Conservation (phyloP, 2,329 filamentous ascomycete genomes). For the Neoscytalidium dimidiatum region DNA sequence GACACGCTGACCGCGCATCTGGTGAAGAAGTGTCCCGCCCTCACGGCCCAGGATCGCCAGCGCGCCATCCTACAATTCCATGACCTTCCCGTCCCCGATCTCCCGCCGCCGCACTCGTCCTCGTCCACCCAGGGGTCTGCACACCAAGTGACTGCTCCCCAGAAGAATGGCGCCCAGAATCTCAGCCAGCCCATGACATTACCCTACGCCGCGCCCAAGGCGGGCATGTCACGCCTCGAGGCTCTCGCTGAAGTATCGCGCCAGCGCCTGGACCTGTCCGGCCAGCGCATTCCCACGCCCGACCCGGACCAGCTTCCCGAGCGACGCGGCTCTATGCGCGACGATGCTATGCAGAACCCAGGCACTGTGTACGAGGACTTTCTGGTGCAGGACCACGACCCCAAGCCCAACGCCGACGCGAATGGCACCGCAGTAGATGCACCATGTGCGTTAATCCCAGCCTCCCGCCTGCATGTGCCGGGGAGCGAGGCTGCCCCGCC, state of each 20-base stretch:
- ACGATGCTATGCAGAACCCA: conserved; percentile 20
- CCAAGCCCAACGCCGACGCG: conserved; percentile 10
- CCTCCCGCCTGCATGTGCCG: neutral
- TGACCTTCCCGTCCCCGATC: conserved; percentile 65
- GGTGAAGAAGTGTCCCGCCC: conserved; percentile 81
- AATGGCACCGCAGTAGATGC: conserved; percentile 18
- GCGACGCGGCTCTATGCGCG: conserved; percentile 24
- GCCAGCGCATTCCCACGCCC: conserved; percentile 41
- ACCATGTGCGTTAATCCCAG: conserved; percentile 17
- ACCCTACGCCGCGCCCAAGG: conserved; percentile 48
- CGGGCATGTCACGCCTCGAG: conserved; percentile 78
- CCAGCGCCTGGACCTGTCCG: conserved; percentile 63
- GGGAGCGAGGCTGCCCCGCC: conserved; percentile 4
- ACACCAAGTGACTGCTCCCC: conserved; percentile 10
- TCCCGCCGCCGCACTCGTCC: conserved; percentile 39
- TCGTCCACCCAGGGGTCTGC: conserved; percentile 23
- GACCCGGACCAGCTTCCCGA: conserved; percentile 28
- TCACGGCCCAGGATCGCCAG: conserved; percentile 73
- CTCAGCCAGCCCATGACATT: conserved; percentile 38
- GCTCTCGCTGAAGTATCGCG: conserved; percentile 86
- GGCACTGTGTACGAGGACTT: conserved; percentile 37
- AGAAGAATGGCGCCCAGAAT: conserved; percentile 30
- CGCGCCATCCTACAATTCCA: conserved; percentile 73
- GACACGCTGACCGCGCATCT: conserved; percentile 81
- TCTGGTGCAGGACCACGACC: conserved; percentile 37